These are phyloP conservation scores for Mucor plumbeus DNA, from an alignment of 371 early-diverging fungal genomes.

Conservation along the genomic window DNA sequence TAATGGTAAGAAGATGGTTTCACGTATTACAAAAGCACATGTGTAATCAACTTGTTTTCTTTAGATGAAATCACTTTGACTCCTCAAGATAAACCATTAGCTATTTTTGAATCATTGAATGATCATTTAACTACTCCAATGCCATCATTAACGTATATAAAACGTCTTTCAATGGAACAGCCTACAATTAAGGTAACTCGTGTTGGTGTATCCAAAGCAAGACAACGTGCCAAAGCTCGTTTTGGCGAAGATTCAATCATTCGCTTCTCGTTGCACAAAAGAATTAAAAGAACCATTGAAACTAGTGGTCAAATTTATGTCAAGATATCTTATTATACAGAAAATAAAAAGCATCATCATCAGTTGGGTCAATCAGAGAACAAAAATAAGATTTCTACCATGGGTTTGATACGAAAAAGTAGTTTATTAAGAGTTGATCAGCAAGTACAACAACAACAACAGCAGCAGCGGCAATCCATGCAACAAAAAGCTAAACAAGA, in stretches of 20 bases:
- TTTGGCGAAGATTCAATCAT: constrained; percentile 54
- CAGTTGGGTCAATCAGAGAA: background rate
- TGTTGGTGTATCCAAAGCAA: constrained; percentile 40
- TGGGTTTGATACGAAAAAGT: constrained; percentile 27
- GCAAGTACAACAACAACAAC: constrained; percentile 20
- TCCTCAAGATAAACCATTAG: constrained; percentile 63
- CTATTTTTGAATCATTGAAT: constrained; percentile 66
- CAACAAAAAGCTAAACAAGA: constrained; percentile 17
- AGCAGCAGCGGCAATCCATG: constrained; percentile 13
- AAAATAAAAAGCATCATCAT: constrained; percentile 23
- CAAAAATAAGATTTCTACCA: constrained; percentile 27
- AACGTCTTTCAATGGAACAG: constrained; percentile 40
- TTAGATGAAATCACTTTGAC: constrained; percentile 63
- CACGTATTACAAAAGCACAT: background rate
- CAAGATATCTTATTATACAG: constrained; percentile 47
- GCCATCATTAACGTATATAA: constrained; percentile 54
- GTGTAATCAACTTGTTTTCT: background rate
- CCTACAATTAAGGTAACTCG: constrained; percentile 41
- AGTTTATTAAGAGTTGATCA: constrained; percentile 26
- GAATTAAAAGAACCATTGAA: constrained; percentile 52
- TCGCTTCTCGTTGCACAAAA: constrained; percentile 59
- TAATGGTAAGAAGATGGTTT: constrained; percentile 47
- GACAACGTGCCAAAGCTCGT: constrained; percentile 41
- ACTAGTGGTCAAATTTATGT: constrained; percentile 48
- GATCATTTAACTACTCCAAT: constrained; percentile 65